These are phyloP conservation scores for Chrysanthemum lavandulifolium DNA, from an alignment of 129 eudicot species.

Conservation along the genomic window DNA sequence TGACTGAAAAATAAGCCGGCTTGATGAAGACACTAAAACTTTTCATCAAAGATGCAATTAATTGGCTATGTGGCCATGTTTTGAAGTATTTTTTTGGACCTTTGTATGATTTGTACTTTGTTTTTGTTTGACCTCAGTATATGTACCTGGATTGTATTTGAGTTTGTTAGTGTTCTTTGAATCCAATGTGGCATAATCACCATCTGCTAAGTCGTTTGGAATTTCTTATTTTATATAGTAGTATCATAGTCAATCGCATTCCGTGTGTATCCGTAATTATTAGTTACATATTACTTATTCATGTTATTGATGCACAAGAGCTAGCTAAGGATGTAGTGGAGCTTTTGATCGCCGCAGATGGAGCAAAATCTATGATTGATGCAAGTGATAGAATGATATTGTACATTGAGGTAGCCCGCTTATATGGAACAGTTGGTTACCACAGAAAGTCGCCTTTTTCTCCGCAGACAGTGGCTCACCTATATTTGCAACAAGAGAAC, in stretches of 20 bases:
- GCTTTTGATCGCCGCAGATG: conserved; percentile 95
- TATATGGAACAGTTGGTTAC: conserved; percentile 77
- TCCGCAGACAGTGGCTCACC: conserved; percentile 50
- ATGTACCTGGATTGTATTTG: too few species aligned
- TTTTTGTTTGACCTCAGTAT: too few species aligned
- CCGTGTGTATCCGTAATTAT: background rate
- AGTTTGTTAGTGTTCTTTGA: background rate
- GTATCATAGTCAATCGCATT: background rate
- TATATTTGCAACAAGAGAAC: too few species aligned
- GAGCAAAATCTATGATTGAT: conserved; percentile 91
- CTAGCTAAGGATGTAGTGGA: conserved; percentile 92
- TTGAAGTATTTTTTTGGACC: too few species aligned
- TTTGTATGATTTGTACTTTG: too few species aligned
- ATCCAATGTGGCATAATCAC: background rate
- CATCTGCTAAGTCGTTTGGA: background rate
- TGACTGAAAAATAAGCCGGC: too few species aligned
- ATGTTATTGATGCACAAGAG: conserved; percentile 57
- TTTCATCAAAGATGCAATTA: too few species aligned
- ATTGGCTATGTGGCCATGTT: too few species aligned
- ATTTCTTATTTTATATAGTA: conserved; percentile 1
- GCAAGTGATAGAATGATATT: conserved; percentile 58
- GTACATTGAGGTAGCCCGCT: conserved; percentile 73
- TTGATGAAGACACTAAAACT: too few species aligned
- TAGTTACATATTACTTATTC: conserved; percentile 14
- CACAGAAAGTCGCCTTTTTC: conserved; percentile 96